These are phyloP conservation scores for Pisolithus thermaeus DNA, from an alignment of 1,284 basidiomycete genomes.

Conservation along the genomic window DNA sequence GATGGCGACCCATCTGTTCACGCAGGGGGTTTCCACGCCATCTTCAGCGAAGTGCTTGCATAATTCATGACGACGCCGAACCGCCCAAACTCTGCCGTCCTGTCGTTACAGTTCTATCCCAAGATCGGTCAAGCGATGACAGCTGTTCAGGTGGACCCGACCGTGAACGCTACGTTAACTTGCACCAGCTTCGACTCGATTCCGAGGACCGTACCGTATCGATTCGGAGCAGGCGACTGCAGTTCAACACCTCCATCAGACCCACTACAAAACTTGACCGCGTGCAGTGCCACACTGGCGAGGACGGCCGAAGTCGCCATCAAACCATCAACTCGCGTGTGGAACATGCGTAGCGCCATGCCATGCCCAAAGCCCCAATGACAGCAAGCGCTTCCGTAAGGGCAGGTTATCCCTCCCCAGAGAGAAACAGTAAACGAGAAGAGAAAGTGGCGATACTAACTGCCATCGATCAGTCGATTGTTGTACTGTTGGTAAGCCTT, in stretches of 20 bases:
- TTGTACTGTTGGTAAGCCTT: slow-evolving; percentile 95
- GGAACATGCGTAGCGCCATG: slow-evolving; percentile 19
- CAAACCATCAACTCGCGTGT: slow-evolving; percentile 28
- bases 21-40: slow-evolving; percentile 36
- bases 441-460: slow-evolving; percentile 79
- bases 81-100: slow-evolving; percentile 18
- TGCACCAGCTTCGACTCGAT: slow-evolving; percentile 30
- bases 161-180: slow-evolving; percentile 22
- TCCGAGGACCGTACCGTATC: slow-evolving; percentile 28
- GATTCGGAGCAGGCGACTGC: slow-evolving; percentile 19
- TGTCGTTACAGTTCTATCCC: slow-evolving; percentile 19
- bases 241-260: slow-evolving; percentile 21
- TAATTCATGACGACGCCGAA: slow-evolving; percentile 15
- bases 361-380: slow-evolving; percentile 20
- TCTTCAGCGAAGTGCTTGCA: slow-evolving; percentile 33
- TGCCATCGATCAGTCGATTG: slow-evolving; percentile 99
- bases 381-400: slow-evolving; percentile 16
- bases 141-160: slow-evolving; percentile 21
- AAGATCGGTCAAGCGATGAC: slow-evolving; percentile 31
- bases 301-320: slow-evolving; percentile 30
- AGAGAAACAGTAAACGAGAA: slow-evolving; percentile 31
- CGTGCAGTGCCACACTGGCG: slow-evolving; percentile 14
- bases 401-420: slow-evolving; percentile 12
- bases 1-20: slow-evolving; percentile 32
- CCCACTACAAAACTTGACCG: slow-evolving; percentile 23